These are phyloP conservation scores for Pyricularia sp. DNA, from an alignment of 2,329 filamentous ascomycete species.

Conservation along the genomic window DNA sequence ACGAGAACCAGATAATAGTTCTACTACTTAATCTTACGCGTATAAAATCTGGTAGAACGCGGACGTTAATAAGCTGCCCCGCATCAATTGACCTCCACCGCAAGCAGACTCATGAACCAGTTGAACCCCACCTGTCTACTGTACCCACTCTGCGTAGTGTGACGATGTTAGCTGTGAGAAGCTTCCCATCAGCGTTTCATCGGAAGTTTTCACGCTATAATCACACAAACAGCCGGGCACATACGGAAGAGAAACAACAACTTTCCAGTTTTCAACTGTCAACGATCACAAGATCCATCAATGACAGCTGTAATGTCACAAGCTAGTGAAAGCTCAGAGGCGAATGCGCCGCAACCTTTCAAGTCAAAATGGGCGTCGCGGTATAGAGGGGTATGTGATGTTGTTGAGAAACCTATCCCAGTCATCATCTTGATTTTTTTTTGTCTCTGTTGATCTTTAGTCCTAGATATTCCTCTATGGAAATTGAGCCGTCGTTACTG, in stretches of 20 bases:
- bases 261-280: not conserved
- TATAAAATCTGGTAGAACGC: not conserved
- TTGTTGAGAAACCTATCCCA: not conserved
- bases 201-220: not conserved
- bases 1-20: no score
- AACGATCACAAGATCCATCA: not conserved
- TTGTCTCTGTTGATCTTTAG: not conserved
- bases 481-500: not conserved
- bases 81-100: not conserved
- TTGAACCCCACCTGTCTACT: not conserved
- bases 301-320: constrained; percentile 29
- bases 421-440: not conserved
- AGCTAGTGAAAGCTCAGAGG: constrained; percentile 8
- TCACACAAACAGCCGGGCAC: not conserved
- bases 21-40: no score
- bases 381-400: constrained; percentile 51
- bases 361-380: constrained; percentile 50
- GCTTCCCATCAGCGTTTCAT: not conserved
- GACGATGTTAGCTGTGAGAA: not conserved
- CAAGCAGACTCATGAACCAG: not conserved
- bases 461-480: not conserved
- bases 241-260: not conserved
- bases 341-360: constrained; percentile 25
- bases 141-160: not conserved
- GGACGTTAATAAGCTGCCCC: not conserved